Base-by-base conservation (phyloP, 352 stramenopile species). In the Thalassiosira delicatula region DNA sequence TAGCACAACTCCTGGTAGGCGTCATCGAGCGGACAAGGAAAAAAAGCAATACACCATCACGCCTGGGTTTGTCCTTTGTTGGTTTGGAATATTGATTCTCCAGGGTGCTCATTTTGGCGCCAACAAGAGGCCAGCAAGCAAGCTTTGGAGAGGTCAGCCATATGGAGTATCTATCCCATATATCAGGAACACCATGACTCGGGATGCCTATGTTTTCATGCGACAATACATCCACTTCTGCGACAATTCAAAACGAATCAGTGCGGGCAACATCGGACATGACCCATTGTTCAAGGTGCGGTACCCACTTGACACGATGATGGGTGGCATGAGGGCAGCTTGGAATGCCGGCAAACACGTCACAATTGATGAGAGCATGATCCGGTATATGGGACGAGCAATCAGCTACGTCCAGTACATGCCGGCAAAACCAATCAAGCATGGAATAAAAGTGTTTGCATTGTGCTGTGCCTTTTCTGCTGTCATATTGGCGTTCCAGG, bases 341-440 rank as follows among this genome's bases (percentile, higher is more conserved):
- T 85, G 63, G 65, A 72, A 1, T 54, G 57, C 71, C 25, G 77
- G 70, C 23, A 30, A 77, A 46, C 9, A 62, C 21, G 70, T 83
- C 7, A 81, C 63, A 9, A 76, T 82, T 59, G 74, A 86, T n/a
- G 61, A 86, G 29, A 76, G 46, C 44, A 86, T 86, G 79, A 83
- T 83, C n/a, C 62, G 53, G 12, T 86, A 86, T 25, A 76, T 49
- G 51, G 79, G 74, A 3, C 1, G 70, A 5, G 51, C 75, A 8
- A 29, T 86, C 1, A 30, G 17, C 1, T 86, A 76, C 29, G 25
- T 80, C 2, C 67, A 83, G 21, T 86, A 70, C 51, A 83, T 82
- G 74, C 79, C 79, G 53, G 57, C 59, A 1, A 86, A 86, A 56
- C 79, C 66, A 0, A 87, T 87, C 67, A 83, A 84, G 29, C 80